Conservation (phyloP, 805 yeast species). For the Blastobotrys americana region DNA sequence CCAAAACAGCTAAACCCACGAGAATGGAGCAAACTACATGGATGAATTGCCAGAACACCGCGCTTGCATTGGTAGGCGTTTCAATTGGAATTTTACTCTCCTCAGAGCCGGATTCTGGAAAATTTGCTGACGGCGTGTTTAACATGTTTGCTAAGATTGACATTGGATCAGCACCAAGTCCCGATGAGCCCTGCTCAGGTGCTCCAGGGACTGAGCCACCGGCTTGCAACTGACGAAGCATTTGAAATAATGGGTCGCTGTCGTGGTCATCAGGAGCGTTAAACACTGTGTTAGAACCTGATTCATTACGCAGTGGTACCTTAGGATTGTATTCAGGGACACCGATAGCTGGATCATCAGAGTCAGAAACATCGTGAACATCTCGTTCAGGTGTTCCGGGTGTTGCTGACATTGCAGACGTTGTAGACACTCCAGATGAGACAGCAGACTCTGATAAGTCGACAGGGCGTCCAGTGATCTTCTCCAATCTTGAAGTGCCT, state of each 20-base stretch:
- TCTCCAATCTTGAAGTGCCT: constrained; percentile 26
- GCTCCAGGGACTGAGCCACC: background rate
- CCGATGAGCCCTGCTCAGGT: background rate
- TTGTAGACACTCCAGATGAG: background rate
- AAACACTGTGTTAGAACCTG: background rate
- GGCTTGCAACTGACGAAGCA: constrained; percentile 18
- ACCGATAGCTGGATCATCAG: constrained; percentile 14
- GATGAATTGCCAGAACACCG: constrained; percentile 17
- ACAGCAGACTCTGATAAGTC: constrained; percentile 1
- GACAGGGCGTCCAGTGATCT: constrained; percentile 27
- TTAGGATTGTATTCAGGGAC: constrained; percentile 6
- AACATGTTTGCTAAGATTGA: constrained; percentile 2
- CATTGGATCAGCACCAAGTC: constrained; percentile 3
- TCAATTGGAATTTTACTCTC: background rate
- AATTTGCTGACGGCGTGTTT: background rate
- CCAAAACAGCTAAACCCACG: constrained; percentile 21
- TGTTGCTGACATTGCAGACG: background rate
- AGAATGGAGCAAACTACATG: constrained; percentile 18
- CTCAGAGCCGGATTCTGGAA: background rate
- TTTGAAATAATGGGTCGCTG: constrained; percentile 19
- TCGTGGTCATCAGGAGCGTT: background rate
- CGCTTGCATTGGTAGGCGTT: background rate
- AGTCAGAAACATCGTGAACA: background rate
- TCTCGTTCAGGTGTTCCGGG: background rate
- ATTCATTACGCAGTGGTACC: too few species aligned